Base-by-base conservation (phyloP, 2,329 filamentous ascomycete genomes). In the Xylariaceae sp. region DNA sequence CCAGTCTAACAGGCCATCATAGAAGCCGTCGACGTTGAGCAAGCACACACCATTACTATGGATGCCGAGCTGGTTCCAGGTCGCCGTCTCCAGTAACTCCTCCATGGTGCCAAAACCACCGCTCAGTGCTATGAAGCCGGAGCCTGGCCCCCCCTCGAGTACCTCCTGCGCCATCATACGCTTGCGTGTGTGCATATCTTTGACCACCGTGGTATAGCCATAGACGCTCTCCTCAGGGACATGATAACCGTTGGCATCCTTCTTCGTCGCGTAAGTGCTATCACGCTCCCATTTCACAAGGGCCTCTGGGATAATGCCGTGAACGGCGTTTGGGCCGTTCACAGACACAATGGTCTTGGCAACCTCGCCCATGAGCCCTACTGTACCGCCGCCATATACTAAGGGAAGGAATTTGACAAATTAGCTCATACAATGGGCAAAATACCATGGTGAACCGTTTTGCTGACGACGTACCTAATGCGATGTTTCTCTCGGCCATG, bases 51-150 rank as follows among this genome's bases (percentile, higher is more conserved):
- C 88, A 47, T 80, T 78, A 63, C 79, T 79, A 72, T 97, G 94
- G 61, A 99, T 97, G 1, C 94, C 92, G 47, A 99, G 74, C 75
- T 97, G 94, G 71, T 96, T 97, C 92, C 94, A 99, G 10, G 89
- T 95, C 22, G 85, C 85, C 2, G 89, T 84, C 75, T 95, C 89
- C 72, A 96, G 91, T 68, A 99, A 80, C 78, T 99, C 94, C 75
- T 99, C 94, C 69, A 97, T 80, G 2, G 94, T 99, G 18, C 94
- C 94, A 71, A 92, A 99, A 0, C 94, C 94, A 41, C 92, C 67
- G 51, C 82, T 84, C 55, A 99, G 75, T 26, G 91, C 91, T 39
- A 99, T 84, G 73, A 99, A 99, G 12, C 92, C 92, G 53, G 84
- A 87, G 1, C 92, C 92, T 0, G 86, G 84, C 0, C 88, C 92